phyloP scores from a whole-genome alignment of 768 basidiomycete species.

The Cystofilobasidium bisporidii region DNA sequence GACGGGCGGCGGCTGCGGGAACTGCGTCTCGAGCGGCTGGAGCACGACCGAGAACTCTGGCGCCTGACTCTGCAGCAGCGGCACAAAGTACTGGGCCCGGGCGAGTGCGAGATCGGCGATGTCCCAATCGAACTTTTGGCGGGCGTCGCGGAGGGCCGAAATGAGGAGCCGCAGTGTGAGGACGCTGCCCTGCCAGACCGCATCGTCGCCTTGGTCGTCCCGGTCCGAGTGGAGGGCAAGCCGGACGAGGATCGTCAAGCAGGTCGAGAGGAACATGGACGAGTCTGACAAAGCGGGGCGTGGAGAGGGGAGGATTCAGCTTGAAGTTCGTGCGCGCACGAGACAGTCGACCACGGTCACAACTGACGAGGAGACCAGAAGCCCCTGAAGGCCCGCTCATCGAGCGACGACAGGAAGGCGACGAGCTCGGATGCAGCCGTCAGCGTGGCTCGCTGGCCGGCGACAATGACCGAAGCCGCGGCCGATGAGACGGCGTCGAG shows the following conservation, averaged over 20 bases:
- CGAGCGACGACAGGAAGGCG: not conserved
- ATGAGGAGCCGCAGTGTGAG: not conserved
- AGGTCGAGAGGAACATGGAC: constrained; percentile 1
- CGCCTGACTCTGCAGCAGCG: not conserved
- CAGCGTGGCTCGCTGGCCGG: not conserved
- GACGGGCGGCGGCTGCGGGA: not conserved
- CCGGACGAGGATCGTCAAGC: not conserved
- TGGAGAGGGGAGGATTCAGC: too few relatives aligned
- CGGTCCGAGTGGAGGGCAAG: not conserved
- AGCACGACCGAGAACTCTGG: not conserved
- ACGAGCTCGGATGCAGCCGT: not conserved
- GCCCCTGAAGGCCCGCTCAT: not conserved
- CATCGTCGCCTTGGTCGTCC: not conserved
- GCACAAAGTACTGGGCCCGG: not conserved
- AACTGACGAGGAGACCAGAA: not conserved
- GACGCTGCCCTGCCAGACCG: not conserved
- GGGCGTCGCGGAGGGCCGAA: not conserved
- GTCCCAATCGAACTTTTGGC: not conserved
- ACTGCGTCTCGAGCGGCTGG: not conserved
- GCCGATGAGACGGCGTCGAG: not conserved
- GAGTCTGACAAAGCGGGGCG: not conserved
- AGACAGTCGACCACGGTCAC: too few relatives aligned
- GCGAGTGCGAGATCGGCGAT: not conserved
- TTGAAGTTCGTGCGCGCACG: too few relatives aligned
- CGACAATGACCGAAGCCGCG: not conserved